phyloP scores from a whole-genome alignment of 768 basidiomycete genomes.

The Boletus pseudopeckii region DNA sequence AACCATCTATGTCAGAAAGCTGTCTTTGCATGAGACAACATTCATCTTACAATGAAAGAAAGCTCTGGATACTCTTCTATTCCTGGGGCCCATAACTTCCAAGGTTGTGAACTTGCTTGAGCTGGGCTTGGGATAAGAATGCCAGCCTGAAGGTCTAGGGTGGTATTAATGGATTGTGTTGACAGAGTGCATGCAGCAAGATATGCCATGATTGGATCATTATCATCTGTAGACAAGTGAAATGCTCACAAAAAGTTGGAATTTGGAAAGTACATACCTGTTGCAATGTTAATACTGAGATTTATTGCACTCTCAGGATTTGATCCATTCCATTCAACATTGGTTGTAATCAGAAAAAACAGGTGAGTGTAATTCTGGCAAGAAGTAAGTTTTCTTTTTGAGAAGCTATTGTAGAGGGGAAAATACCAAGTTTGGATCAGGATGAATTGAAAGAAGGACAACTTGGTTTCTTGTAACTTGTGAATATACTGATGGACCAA shows the following conservation, averaged over 20 bases:
- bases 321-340: slow-evolving; percentile 4
- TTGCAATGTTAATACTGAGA: neutral
- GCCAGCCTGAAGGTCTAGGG: neutral
- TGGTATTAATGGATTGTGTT: neutral
- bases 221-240: neutral
- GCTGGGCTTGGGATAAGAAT: neutral
- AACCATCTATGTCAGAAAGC: rapidly evolving
- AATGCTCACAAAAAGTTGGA: neutral
- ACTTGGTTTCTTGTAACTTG: neutral
- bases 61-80: neutral
- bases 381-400: neutral
- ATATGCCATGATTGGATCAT: neutral
- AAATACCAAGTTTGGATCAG: neutral
- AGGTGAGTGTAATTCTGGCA: neutral
- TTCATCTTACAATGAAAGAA: neutral
- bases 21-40: too few species aligned
- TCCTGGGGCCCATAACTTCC: slow-evolving; percentile 9
- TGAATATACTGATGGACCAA: neutral
- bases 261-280: neutral
- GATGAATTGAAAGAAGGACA: too few species aligned
- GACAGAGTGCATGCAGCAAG: slow-evolving; percentile 10
- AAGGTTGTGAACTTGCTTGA: neutral
- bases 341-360: slow-evolving; percentile 11
- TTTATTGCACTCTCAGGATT: neutral
- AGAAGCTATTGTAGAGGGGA: neutral